Base-by-base conservation (phyloP, 2,329 filamentous ascomycete genomes). In the Pestalotiopsis sp. region DNA sequence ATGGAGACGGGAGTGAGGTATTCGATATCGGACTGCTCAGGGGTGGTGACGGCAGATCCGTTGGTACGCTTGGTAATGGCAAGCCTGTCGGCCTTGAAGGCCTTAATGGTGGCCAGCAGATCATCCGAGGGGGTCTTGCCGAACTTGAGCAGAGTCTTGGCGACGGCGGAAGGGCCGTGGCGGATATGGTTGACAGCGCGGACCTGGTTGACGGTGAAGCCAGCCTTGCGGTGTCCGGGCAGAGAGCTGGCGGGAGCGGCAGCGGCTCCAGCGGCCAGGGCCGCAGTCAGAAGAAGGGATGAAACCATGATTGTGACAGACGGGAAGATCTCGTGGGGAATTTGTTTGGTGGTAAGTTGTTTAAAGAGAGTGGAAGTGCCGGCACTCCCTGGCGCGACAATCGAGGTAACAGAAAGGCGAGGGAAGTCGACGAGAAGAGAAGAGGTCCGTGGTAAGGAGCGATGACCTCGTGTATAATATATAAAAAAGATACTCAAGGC, bases 1-100 rank as follows among this genome's bases (percentile, higher is more conserved):
- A 79, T 78, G 14, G 70, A 66, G 49, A 79, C 76, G 56, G 77
- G 76, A 25, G 75, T 75, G 58, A 78, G 65, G 69, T 79, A 79
- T 67, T 78, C 74, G 57, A 73, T 72, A 52, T 79, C 78, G 68
- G 74, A 72, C 61, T 75, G 60, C 68, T 77, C 75, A 12, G 76
- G 77, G 12, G 70, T 75, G 58, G 73, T 71, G 27, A 67, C 71
- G 20, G 70, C 76, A 62, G 72, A 75, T 65, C 77, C 77, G 59
- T 60, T 64, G 14, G 68, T 27, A 20, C 63, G n/a, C 31, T 65
- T 72, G 56, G 71, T 52, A 45, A 64, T 62, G 45, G 38, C 36
- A 11, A 23, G 27, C 17, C 40, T 45, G 38, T 23, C 38, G 45
- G 20, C 27, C 64, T 58, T 66, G 17, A 27, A 66, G 25, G 45